phyloP scores from a whole-genome alignment of 108 stramenopile genomes.

The Epipyxis sp. region DNA sequence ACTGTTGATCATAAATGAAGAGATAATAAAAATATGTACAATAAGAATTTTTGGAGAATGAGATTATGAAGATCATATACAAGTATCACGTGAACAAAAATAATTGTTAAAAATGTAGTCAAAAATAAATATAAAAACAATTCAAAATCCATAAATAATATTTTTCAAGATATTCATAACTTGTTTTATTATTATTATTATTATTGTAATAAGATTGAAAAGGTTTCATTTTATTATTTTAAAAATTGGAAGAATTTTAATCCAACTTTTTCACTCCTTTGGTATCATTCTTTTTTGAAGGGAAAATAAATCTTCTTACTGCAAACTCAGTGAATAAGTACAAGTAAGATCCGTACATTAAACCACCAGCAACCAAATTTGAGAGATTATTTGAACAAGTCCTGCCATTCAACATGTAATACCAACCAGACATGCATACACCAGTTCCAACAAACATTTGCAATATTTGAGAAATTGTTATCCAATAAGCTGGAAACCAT shows the following conservation, averaged over 20 bases:
- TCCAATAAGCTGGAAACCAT: conserved; percentile 36
- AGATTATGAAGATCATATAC: no score
- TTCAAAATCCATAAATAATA: no score
- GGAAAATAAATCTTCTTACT: conserved; percentile 35
- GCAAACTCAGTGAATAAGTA: conserved; percentile 45
- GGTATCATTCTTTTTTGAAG: background rate
- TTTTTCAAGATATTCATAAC: no score
- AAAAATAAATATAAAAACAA: no score
- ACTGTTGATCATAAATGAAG: no score
- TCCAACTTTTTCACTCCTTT: background rate
- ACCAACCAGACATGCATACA: conserved; percentile 35
- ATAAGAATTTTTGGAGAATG: no score
- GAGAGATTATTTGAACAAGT: conserved; percentile 6
- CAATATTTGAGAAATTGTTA: conserved; percentile 50
- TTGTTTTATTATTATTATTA: no score
- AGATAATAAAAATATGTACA: no score
- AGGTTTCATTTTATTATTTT: no score
- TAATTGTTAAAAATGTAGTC: no score
- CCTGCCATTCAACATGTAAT: background rate
- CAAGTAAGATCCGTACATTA: conserved; percentile 54
- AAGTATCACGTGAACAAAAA: no score
- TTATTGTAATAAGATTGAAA: no score
- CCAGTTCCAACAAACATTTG: conserved; percentile 56
- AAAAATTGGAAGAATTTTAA: background rate
- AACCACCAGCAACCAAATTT: conserved; percentile 36